Evolutionary conservation across 2,329 filamentous ascomycete genomes (phyloP).

Genomic region (Epichloe typhina): DNA sequence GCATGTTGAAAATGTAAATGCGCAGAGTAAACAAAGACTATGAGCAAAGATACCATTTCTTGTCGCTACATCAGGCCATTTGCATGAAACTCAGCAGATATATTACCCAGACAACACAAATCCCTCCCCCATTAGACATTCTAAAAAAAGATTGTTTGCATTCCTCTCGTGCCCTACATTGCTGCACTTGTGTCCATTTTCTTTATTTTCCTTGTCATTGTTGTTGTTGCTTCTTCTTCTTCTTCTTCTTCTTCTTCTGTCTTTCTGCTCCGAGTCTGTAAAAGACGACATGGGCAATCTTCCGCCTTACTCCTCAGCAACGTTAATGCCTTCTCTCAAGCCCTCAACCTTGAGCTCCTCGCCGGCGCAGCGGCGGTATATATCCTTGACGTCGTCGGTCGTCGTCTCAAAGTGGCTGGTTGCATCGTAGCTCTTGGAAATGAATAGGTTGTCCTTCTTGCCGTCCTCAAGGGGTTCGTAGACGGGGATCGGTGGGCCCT

Average conservation of each 20-base stretch:
- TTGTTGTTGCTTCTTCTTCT: background rate
- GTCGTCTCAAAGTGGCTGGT: slow-evolving; percentile 94
- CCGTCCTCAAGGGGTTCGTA: slow-evolving; percentile 84
- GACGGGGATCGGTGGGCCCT: slow-evolving; percentile 75
- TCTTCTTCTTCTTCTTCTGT: background rate
- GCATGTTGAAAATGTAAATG: too few species aligned
- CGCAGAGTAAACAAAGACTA: too few species aligned
- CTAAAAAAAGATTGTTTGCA: background rate
- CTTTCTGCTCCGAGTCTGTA: background rate
- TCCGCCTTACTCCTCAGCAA: slow-evolving; percentile 47
- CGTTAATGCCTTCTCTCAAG: slow-evolving; percentile 64
- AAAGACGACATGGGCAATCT: background rate
- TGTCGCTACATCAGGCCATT: background rate
- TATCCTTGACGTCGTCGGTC: slow-evolving; percentile 84
- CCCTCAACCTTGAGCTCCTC: slow-evolving; percentile 83
- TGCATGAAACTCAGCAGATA: slow-evolving; percentile 2
- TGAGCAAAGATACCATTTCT: background rate
- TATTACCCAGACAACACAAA: slow-evolving; percentile 3
- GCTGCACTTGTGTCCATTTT: background rate
- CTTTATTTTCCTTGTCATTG: background rate
- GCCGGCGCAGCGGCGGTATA: slow-evolving; percentile 73
- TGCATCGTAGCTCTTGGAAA: slow-evolving; percentile 97
- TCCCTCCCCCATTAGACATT: background rate
- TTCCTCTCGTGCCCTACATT: background rate
- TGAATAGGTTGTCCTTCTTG: slow-evolving; percentile 79